Conservation (phyloP, 352 stramenopile genomes). For the Phytopythium helicoides region DNA sequence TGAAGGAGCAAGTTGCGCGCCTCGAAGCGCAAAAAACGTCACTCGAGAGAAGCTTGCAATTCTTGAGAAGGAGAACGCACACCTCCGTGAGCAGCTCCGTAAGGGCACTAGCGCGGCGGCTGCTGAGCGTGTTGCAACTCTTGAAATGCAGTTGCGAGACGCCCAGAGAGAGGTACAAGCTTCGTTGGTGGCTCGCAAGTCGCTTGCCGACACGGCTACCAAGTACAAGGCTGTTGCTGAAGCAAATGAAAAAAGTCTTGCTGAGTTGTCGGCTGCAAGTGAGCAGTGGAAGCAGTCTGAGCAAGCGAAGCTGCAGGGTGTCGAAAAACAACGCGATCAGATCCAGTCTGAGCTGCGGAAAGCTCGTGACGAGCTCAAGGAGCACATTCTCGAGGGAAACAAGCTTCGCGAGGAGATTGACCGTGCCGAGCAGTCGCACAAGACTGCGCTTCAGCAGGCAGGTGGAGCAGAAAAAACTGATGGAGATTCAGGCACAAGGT, state of each 20-base stretch:
- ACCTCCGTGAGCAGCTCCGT: constrained; percentile 52
- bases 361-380: constrained; percentile 46
- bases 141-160: constrained; percentile 63
- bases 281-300: constrained; percentile 60
- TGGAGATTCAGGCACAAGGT: constrained; percentile 42
- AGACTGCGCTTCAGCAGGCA: constrained; percentile 32
- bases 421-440: constrained; percentile 29
- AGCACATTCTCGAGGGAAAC: constrained; percentile 57
- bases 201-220: constrained; percentile 51
- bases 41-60: constrained; percentile 34
- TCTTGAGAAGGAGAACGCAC: constrained; percentile 57
- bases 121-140: constrained; percentile 50
- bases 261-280: constrained; percentile 57
- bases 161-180: constrained; percentile 58
- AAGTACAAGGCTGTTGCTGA: constrained; percentile 80
- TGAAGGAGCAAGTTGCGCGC: constrained; percentile 44
- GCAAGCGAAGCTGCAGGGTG: constrained; percentile 40
- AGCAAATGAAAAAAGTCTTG: constrained; percentile 68
- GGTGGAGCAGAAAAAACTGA: constrained; percentile 42
- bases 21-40: constrained; percentile 54
- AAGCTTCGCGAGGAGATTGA: constrained; percentile 71
- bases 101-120: constrained; percentile 63
- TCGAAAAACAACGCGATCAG: constrained; percentile 35
- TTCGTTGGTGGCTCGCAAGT: constrained; percentile 55
- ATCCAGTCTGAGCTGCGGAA: constrained; percentile 47